A percentile compares a stretch with the other conserved stretches of the same genome.
These are phyloP conservation scores for Epichloe sylvatica DNA, from an alignment of 2,329 filamentous ascomycete species.

Conservation along the genomic window DNA sequence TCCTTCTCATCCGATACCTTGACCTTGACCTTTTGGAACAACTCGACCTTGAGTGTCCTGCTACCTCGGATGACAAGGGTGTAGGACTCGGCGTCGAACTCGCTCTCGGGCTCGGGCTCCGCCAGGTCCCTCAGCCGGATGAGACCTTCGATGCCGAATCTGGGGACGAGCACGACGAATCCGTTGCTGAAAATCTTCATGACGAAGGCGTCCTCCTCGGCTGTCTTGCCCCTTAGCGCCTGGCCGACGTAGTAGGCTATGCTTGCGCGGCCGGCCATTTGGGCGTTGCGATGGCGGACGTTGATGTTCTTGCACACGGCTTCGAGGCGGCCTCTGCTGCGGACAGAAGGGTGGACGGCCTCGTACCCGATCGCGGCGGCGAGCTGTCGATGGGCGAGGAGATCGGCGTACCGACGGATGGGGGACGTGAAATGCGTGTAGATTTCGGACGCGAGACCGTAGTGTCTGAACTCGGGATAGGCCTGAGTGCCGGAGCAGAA, in stretches of 20 bases:
- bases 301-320: slow-evolving; percentile 98
- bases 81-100: slow-evolving; percentile 79
- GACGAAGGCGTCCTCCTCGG: slow-evolving; percentile 83
- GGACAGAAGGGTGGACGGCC: slow-evolving; percentile 64
- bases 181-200: slow-evolving; percentile 98
- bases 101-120: slow-evolving; percentile 61
- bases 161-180: slow-evolving; percentile 87
- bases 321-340: slow-evolving; percentile 73
- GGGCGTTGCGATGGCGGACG: slow-evolving; percentile 88
- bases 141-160: slow-evolving; percentile 88
- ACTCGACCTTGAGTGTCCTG: slow-evolving; percentile 49
- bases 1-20: slow-evolving; percentile 87
- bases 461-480: slow-evolving; percentile 90
- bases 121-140: slow-evolving; percentile 77
- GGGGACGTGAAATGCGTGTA: slow-evolving; percentile 96
- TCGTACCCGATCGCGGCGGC: slow-evolving; percentile 93
- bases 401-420: slow-evolving; percentile 97
- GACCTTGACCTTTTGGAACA: slow-evolving; percentile 87
- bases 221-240: slow-evolving; percentile 64
- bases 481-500: slow-evolving; percentile 90
- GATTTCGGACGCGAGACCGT: slow-evolving; percentile 89
- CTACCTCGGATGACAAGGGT: slow-evolving; percentile 48
- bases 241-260: slow-evolving; percentile 98
- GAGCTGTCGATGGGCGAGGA: slow-evolving; percentile 85
- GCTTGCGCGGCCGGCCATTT: slow-evolving; percentile 83